Base-by-base conservation (phyloP, 768 basidiomycete species). In the Phlegmacium glaucopus region DNA sequence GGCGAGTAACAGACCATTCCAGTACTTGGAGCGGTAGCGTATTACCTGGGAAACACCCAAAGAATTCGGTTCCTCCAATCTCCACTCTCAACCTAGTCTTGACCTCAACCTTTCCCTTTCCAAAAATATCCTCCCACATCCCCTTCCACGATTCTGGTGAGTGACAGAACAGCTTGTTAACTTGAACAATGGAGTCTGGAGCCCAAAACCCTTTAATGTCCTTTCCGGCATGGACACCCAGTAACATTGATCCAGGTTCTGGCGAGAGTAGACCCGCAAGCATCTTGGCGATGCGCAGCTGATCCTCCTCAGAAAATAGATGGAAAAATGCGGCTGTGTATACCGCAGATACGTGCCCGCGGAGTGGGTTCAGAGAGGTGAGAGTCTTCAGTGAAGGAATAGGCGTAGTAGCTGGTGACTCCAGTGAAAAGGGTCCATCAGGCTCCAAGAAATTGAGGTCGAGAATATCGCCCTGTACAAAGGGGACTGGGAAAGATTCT, bases 401-500 rank as follows among this genome's bases (percentile, higher is more conserved):
- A 4, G 26, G 41, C 9, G 50, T 48, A 17, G 39, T 41, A n/a
- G 53, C 42, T 16, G 17, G 48, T 4, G 16, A 27, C 36, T 40
- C n/a, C 45, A 10, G 7, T 26, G 45, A 10, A 32, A 57, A 54
- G 37, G 63, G 59, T 37, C 27, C 4, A 26, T 26, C 26, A 59
- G 56, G 6, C 61, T 57, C 55, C 16, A 84, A 68, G 42, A 77
- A 65, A 3, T 52, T 48, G 6, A 72, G 62, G 49, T 82, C 71
- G 39, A 86, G 75, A 0, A 62, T 69, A 49, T 87, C 74, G 1
- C 83, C 85, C 10, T 70, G 61, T 12, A 86, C 44, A 57, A 87
- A 86, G 0, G 66, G 60, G 0, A 71, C 78, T 1, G 80, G 77
- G 61, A 80, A 85, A 0, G 73, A 69, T 32, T 73, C 64, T 0